A percentile compares a stretch with the other conserved stretches of the same genome.
phyloP scores from a whole-genome alignment of 1,284 basidiomycete species.

The Pyrrhoderma lamaoense region DNA sequence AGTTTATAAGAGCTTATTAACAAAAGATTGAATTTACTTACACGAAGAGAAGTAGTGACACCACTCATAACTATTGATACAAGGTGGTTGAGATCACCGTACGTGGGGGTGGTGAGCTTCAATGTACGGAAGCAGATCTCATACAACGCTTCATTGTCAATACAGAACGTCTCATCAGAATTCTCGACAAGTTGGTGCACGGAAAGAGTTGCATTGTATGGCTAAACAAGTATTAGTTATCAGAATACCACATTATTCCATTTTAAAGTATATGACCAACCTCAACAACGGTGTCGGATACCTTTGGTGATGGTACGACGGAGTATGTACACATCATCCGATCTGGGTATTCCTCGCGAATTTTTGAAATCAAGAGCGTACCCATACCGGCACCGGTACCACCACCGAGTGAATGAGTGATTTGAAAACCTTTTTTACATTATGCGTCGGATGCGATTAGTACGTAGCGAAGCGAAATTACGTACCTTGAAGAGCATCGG shows the following conservation, averaged over 20 bases:
- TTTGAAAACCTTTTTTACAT: slow-evolving; percentile 58
- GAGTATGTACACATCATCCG: slow-evolving; percentile 94
- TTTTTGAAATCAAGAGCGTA: slow-evolving; percentile 74
- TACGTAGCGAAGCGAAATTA: slow-evolving; percentile 84
- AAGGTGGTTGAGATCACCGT: slow-evolving; percentile 95
- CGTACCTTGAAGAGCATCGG: slow-evolving; percentile 91
- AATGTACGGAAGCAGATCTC: slow-evolving; percentile 97
- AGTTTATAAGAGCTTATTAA: slow-evolving; percentile 9
- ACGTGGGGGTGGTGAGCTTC: slow-evolving; percentile 89
- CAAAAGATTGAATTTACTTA: slow-evolving; percentile 12
- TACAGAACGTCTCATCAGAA: slow-evolving; percentile 83
- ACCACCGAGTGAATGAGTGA: slow-evolving; percentile 92
- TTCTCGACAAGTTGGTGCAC: slow-evolving; percentile 90
- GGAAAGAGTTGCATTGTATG: slow-evolving; percentile 90
- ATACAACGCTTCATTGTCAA: slow-evolving; percentile 97
- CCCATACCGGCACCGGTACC: slow-evolving; percentile 89
- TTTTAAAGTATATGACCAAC: slow-evolving; percentile 3
- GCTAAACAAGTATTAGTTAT: slow-evolving; percentile 78
- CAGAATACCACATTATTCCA: slow-evolving; percentile 2
- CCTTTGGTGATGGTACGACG: slow-evolving; percentile 85
- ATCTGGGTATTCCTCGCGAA: slow-evolving; percentile 89
- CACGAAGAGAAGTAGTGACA: slow-evolving; percentile 87
- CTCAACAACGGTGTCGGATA: slow-evolving; percentile 23
- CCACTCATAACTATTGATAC: slow-evolving; percentile 98
- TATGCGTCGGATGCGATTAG: slow-evolving; percentile 69